Conservation (phyloP, 306 rosid species). For the Mimosa bimucronata region DNA sequence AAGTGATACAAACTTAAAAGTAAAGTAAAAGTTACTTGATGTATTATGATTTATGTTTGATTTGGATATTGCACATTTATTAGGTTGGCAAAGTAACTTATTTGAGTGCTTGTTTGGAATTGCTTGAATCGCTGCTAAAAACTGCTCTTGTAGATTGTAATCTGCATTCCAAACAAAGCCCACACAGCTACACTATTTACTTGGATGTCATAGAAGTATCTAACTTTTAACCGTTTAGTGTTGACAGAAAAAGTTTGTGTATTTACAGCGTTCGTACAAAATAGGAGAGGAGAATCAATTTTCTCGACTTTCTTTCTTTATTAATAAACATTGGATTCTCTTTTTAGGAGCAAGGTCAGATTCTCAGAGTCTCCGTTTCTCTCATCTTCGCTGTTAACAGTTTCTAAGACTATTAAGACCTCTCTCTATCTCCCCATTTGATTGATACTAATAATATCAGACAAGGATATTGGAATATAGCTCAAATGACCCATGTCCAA, state of each 20-base stretch:
- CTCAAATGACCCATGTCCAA: conserved; percentile 35
- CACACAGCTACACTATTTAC: no score
- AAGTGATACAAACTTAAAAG: no score
- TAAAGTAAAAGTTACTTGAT: no score
- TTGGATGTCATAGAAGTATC: neutral
- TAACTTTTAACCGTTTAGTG: neutral
- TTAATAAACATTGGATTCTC: conserved; percentile 55
- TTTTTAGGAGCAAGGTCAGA: conserved; percentile 39
- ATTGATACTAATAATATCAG: conserved; percentile 6
- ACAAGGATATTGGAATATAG: conserved; percentile 33
- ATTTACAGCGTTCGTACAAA: neutral
- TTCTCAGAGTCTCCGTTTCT: conserved; percentile 32
- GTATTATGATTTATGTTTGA: no score
- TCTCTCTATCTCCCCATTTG: neutral
- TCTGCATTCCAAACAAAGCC: no score
- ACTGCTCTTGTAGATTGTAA: no score
- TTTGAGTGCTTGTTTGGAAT: no score
- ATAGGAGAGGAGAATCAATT: neutral
- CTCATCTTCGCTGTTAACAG: conserved; percentile 29
- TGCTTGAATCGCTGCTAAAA: no score
- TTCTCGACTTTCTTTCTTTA: conserved; percentile 37
- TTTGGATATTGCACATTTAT: no score
- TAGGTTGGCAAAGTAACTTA: no score
- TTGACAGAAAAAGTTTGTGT: neutral
- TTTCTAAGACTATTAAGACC: neutral